phyloP scores from a whole-genome alignment of 305 asterid species.

The Solanum hybrid region DNA sequence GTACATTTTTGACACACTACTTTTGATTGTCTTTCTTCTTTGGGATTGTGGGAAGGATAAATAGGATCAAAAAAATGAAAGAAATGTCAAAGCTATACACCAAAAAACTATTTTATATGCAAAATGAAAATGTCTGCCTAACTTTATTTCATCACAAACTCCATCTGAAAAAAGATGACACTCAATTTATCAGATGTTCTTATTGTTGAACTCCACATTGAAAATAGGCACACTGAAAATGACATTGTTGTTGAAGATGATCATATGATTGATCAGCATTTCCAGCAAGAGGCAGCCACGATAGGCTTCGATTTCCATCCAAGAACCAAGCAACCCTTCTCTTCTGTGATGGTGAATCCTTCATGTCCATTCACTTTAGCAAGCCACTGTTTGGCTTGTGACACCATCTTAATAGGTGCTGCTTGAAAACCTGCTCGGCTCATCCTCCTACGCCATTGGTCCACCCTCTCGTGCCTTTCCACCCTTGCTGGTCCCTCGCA shows the following conservation, averaged over 20 bases:
- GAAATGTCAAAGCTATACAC: not conserved
- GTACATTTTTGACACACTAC: not conserved
- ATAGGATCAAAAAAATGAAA: not conserved
- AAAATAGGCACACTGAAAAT: not conserved
- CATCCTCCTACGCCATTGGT: slow-evolving; percentile 93
- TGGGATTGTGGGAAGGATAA: not conserved
- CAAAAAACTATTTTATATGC: not conserved
- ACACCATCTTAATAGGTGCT: slow-evolving; percentile 38
- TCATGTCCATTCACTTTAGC: slow-evolving; percentile 18
- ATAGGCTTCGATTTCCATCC: slow-evolving; percentile 69
- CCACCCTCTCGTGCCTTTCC: slow-evolving; percentile 84
- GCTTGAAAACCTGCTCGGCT: slow-evolving; percentile 88
- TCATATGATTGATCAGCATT: slow-evolving; percentile 16
- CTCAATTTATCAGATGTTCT: not conserved
- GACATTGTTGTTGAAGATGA: not conserved
- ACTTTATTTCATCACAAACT: not conserved
- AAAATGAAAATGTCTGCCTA: not conserved
- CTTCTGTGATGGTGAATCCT: slow-evolving; percentile 35
- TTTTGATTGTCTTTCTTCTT: not conserved
- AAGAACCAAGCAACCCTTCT: slow-evolving; percentile 46
- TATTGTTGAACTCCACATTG: not conserved
- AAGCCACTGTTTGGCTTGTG: slow-evolving; percentile 36
- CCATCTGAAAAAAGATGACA: not conserved
- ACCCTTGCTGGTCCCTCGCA: slow-evolving; percentile 81
- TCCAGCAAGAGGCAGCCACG: slow-evolving; percentile 41